Conservation (phyloP, 1,139 yeast species). For the Yamadazyma kanchanaburiensis region DNA sequence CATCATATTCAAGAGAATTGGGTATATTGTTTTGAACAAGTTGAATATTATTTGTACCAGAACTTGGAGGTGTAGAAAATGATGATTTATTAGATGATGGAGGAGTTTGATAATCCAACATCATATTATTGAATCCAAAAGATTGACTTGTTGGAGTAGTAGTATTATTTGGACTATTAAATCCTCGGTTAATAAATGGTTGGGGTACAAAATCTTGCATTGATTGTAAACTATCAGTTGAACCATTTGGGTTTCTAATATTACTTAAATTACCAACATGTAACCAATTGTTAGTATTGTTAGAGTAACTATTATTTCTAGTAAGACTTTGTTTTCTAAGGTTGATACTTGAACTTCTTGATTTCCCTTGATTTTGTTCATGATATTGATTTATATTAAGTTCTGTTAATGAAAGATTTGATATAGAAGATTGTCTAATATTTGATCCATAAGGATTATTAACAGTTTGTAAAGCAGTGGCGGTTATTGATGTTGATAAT, state of each 20-base stretch:
- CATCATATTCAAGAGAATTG: slow-evolving; percentile 21
- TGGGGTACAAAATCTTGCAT: slow-evolving; percentile 47
- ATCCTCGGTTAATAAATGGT: slow-evolving; percentile 28
- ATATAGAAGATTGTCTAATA: slow-evolving; percentile 35
- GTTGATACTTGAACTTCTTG: slow-evolving; percentile 27
- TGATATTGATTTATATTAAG: slow-evolving; percentile 33
- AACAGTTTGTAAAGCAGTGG: slow-evolving; percentile 8
- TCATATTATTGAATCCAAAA: slow-evolving; percentile 20
- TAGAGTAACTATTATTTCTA: slow-evolving; percentile 37
- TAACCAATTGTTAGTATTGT: slow-evolving; percentile 32
- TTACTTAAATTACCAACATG: slow-evolving; percentile 45
- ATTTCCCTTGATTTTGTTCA: slow-evolving; percentile 15
- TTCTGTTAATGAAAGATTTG: slow-evolving; percentile 42
- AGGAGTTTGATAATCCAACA: slow-evolving; percentile 45
- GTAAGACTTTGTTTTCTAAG: slow-evolving; percentile 46
- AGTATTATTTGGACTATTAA: slow-evolving; percentile 2
- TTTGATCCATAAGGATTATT: slow-evolving; percentile 9
- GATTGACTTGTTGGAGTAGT: slow-evolving; percentile 12
- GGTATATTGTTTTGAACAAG: slow-evolving; percentile 14
- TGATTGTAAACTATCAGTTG: slow-evolving; percentile 44
- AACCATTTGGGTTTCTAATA: slow-evolving; percentile 28
- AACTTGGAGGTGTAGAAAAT: slow-evolving; percentile 22
- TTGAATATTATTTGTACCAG: slow-evolving; percentile 11
- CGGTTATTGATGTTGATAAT: slow-evolving; percentile 24
- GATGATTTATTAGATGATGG: slow-evolving; percentile 39